phyloP scores from a whole-genome alignment of 1,139 yeast species.

The Yamadazyma atlantica region DNA sequence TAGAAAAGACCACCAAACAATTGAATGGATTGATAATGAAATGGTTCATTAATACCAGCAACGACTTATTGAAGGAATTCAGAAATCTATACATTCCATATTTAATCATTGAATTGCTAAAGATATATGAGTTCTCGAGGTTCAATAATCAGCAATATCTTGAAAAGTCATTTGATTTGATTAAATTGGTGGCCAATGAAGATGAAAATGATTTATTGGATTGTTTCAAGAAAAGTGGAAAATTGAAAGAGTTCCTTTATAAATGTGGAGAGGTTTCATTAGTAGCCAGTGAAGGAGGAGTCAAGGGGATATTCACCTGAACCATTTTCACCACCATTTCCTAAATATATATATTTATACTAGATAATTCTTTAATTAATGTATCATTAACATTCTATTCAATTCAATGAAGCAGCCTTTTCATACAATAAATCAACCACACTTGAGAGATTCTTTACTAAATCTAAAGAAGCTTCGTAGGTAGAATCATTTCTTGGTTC shows the following conservation, averaged over 20 bases:
- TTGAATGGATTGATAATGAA: conserved; percentile 26
- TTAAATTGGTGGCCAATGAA: conserved; percentile 50
- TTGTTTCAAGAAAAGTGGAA: conserved; percentile 61
- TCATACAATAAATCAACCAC: conserved; percentile 92
- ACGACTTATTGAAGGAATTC: conserved; percentile 46
- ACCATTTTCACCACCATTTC: too few relatives aligned
- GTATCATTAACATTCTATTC: conserved; percentile 8
- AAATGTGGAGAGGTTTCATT: conserved; percentile 59
- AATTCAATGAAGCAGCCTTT: conserved; percentile 81
- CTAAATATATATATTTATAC: background rate
- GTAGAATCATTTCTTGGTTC: conserved; percentile 88
- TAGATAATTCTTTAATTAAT: conserved; percentile 2
- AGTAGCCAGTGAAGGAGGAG: conserved; percentile 42
- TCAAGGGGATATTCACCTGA: conserved; percentile 32
- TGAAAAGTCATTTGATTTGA: conserved; percentile 55
- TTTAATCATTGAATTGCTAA: conserved; percentile 61
- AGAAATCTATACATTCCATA: conserved; percentile 75
- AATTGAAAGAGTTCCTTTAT: conserved; percentile 59
- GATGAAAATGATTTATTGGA: conserved; percentile 38
- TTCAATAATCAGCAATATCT: conserved; percentile 40
- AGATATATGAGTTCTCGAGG: conserved; percentile 48
- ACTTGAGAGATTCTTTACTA: conserved; percentile 81
- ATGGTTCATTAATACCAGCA: conserved; percentile 38
- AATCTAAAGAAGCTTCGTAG: conserved; percentile 83
- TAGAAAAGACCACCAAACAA: conserved; percentile 35